Percentiles rank a stretch among this genome's conserved stretches.
Conservation (phyloP, 129 eudicot species). For the Lactuca saligna region DNA sequence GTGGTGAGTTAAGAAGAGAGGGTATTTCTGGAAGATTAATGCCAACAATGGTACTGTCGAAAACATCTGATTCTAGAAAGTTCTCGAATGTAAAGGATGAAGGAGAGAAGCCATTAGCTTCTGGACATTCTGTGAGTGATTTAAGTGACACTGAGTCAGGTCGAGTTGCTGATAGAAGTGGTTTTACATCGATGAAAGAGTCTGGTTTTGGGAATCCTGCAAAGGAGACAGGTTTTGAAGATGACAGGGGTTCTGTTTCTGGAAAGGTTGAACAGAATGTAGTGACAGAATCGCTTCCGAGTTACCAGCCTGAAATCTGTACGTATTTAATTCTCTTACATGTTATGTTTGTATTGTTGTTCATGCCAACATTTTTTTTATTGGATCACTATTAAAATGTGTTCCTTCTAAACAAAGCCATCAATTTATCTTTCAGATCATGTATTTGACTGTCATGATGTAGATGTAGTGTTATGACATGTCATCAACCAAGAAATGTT, state of each 20-base stretch:
- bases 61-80: slow-evolving; percentile 49
- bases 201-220: slow-evolving; percentile 35
- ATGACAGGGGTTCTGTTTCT: slow-evolving; percentile 44
- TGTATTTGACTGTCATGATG: too few relatives aligned
- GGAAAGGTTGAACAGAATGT: slow-evolving; percentile 45
- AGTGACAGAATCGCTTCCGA: slow-evolving; percentile 36
- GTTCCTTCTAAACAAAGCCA: too few relatives aligned
- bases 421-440: too few relatives aligned
- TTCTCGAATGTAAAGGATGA: slow-evolving; percentile 53
- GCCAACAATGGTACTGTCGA: slow-evolving; percentile 50
- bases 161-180: slow-evolving; percentile 45
- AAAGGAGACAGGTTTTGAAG: slow-evolving; percentile 47
- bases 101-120: slow-evolving; percentile 42
- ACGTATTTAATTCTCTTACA: slow-evolving; percentile 19
- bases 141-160: slow-evolving; percentile 32
- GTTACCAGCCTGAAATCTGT: slow-evolving; percentile 58
- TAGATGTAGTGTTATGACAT: too few relatives aligned
- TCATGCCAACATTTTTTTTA: too few relatives aligned
- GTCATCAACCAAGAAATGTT: too few relatives aligned
- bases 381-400: too few relatives aligned
- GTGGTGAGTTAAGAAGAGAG: slow-evolving; percentile 72
- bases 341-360: too few relatives aligned
- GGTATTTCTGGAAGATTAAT: slow-evolving; percentile 59
- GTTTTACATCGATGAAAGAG: slow-evolving; percentile 37
- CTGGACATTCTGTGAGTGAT: slow-evolving; percentile 51